Evolutionary conservation across 148 eudicot genomes (phyloP), one percentile per base, ranked within the genome.

Genomic region (Vaccinium vitisidaea): DNA sequence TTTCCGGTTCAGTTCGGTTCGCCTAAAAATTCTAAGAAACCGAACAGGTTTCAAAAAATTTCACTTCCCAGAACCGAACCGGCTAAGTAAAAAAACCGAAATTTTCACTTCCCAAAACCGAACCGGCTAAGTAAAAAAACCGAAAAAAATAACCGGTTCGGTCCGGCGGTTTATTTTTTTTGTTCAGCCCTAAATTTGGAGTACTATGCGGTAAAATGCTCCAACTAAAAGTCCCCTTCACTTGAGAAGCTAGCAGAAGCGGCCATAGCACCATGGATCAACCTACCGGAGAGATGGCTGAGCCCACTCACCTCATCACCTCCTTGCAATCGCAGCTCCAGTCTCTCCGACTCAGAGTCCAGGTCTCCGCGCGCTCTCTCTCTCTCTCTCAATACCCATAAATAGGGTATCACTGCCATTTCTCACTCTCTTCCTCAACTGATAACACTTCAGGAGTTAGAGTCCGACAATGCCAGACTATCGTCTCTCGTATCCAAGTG

Each of bases 401-500:
- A 83, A 3, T 76, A 15, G 59, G 59, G 53, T 48, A 27, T 77
- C 49, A 49, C 46, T 54, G 32, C n/a, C n/a, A 21, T n/a, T 84
- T 73, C 80, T 27, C 19, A 32, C 23, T 70, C 9, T n/a, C 11
- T 67, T 9, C 16, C 53, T n/a, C 56, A 27, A 30, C 55, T 12
- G 50, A 32, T 8, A 25, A 56, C 82, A 48, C 39, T 69, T 19
- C 87, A 94, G 98, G 93, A 90, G 61, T 74, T 93, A 76, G 95
- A 95, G 86, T 82, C 81, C 83, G 89, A 92, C 65, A 95, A 95
- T 86, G 90, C 93, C 46, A 87, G 83, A 82, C 86, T 95, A 58
- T 87, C 82, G 16, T 84, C 90, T 82, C 91, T 86, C 77, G 86
- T 93, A 81, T 88, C 93, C 18, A 87, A 48, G 59, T 95, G 98